Base-by-base conservation (phyloP, 495 filamentous ascomycete species). In the Eremomyces bilateralis region DNA sequence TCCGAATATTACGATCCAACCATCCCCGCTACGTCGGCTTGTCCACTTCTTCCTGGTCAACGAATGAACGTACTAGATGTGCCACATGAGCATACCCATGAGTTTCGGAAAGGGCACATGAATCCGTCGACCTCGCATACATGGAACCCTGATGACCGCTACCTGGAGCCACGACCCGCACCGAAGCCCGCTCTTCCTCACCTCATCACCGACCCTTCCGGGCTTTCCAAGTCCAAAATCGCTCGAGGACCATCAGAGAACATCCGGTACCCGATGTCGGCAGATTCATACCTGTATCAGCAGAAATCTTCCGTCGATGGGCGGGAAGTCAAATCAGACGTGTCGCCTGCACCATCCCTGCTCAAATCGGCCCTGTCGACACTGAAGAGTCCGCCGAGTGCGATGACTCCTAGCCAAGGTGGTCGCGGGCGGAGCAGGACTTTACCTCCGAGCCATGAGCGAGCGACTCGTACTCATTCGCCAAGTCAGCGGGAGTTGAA, bases 21-120 rank as follows among this genome's bases (percentile, higher is more conserved):
- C 8, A 59, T 76, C 45, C 72, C 73, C 1, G 69, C 67, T 10
- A 88, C 83, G 8, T 80, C 68, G 4, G 53, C 63, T n/a, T 93
- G 82, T 46, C 83, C 83, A 15, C 70, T 84, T 37, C 67, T 88
- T 20, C 83, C 83, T 6, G 83, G 83, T 13, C 83, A 91, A 51
- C 64, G 65, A 1, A 67, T 91, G 49, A 91, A 93, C 48, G 64
- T 81, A 15, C 58, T 93, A 18, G 71, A 74, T 25, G 71, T 93
- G 3, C 83, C 83, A 6, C 58, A 73, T 34, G 72, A 90, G 52
- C 31, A 34, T 6, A 36, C 35, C 19, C n/a, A n/a, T n/a, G n/a
- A n/a, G n/a, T n/a, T n/a, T n/a, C n/a, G n/a, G n/a, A n/a, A 33
- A 38, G 31, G 24, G 35, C 24, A 27, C 8, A 27, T 13, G 24